Conservation (phyloP, 2,329 filamentous ascomycete genomes). For the Paecilomyces fulvus region DNA sequence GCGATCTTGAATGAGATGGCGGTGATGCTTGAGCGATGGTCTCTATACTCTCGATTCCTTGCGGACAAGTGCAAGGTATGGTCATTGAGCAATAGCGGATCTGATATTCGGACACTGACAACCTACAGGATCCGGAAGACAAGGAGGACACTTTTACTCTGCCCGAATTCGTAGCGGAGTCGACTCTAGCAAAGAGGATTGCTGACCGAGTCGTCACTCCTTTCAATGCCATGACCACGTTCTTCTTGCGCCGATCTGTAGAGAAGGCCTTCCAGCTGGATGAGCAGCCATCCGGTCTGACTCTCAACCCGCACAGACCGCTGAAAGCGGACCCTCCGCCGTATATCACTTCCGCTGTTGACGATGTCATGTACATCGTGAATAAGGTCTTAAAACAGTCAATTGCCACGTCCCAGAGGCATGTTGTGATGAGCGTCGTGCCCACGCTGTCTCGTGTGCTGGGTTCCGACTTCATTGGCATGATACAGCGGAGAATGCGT, state of each 20-base stretch:
- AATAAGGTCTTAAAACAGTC: conserved; percentile 84
- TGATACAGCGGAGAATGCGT: conserved; percentile 96
- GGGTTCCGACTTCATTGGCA: conserved; percentile 83
- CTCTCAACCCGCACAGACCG: conserved; percentile 62
- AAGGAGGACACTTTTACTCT: conserved; percentile 53
- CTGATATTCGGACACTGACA: conserved; percentile 10
- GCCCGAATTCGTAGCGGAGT: conserved; percentile 50
- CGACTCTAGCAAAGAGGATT: background rate
- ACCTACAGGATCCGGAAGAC: conserved; percentile 41
- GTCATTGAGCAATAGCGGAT: conserved; percentile 13
- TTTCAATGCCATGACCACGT: conserved; percentile 87
- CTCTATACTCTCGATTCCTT: conserved; percentile 82
- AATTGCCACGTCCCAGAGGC: conserved; percentile 73
- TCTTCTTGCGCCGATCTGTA: conserved; percentile 92
- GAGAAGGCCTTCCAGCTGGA: conserved; percentile 97
- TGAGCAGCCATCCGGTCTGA: conserved; percentile 72
- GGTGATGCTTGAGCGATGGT: conserved; percentile 89
- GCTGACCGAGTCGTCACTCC: conserved; percentile 70
- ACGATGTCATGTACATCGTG: conserved; percentile 99
- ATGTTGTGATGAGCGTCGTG: conserved; percentile 68
- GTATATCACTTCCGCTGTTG: conserved; percentile 88
- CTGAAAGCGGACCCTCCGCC: conserved; percentile 75
- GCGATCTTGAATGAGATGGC: conserved; percentile 78
- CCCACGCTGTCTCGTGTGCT: conserved; percentile 73
- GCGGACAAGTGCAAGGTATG: conserved; percentile 75